Percentiles rank a stretch among this genome's conserved stretches.
Conservation (phyloP, 179 eudicot genomes). For the Heliamphora ciliata region DNA sequence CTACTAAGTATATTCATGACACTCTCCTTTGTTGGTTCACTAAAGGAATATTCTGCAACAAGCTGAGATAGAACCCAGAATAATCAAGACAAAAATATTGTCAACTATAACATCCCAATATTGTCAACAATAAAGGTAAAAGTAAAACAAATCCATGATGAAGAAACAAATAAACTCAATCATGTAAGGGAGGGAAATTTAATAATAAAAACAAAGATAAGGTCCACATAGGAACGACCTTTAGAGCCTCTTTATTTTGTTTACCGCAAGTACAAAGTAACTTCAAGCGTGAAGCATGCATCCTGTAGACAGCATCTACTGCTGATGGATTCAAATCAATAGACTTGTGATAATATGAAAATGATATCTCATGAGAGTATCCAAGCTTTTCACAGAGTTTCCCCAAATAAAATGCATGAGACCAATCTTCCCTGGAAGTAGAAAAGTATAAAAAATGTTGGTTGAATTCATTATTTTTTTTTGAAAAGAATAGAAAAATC, state of each 20-base stretch:
- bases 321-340: slow-evolving; percentile 77
- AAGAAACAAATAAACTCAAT: slow-evolving; percentile 9
- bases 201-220: not conserved
- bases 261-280: slow-evolving; percentile 63
- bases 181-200: not conserved
- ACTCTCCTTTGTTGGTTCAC: slow-evolving; percentile 51
- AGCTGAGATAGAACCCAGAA: slow-evolving; percentile 38
- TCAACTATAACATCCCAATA: not conserved
- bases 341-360: slow-evolving; percentile 75
- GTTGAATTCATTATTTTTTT: not conserved
- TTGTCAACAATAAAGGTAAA: not conserved
- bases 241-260: slow-evolving; percentile 55
- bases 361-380: slow-evolving; percentile 50
- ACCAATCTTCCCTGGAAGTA: slow-evolving; percentile 85
- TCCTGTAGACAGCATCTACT: slow-evolving; percentile 90
- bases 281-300: slow-evolving; percentile 99
- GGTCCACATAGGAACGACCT: slow-evolving; percentile 38
- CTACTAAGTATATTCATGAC: slow-evolving; percentile 38
- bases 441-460: slow-evolving; percentile 15
- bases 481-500: not conserved
- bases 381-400: slow-evolving; percentile 89
- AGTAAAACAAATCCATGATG: not conserved
- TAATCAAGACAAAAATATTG: not conserved
- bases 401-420: slow-evolving; percentile 83
- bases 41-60: slow-evolving; percentile 59